Conservation (phyloP, 352 stramenopile species). For the Plasmopara halstedii region DNA sequence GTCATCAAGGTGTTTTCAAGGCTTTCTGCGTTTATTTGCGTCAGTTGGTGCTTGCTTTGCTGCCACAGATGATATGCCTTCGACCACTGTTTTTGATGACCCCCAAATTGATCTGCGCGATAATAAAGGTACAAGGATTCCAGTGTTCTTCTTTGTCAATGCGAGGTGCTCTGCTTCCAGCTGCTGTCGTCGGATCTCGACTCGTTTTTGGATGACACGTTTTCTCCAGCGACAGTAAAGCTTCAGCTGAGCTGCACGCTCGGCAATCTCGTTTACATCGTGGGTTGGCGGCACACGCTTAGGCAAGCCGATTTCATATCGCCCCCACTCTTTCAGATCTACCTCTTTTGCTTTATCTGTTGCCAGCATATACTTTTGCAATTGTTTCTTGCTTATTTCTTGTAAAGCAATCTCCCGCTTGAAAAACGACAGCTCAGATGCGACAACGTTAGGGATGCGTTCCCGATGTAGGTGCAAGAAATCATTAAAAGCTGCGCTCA, state of each 20-base stretch:
- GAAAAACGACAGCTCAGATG: constrained; percentile 49
- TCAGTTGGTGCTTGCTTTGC: background rate
- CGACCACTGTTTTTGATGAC: constrained; percentile 19
- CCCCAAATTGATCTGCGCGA: constrained; percentile 8
- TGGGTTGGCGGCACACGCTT: constrained; percentile 29
- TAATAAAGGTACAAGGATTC: background rate
- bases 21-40: constrained; percentile 1
- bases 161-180: constrained; percentile 24
- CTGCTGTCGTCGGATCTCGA: constrained; percentile 31
- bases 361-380: constrained; percentile 66
- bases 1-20: background rate
- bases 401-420: constrained; percentile 45
- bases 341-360: constrained; percentile 46
- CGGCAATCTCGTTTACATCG: constrained; percentile 40
- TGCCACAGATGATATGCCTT: background rate
- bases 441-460: constrained; percentile 26
- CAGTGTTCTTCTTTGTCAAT: constrained; percentile 20
- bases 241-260: constrained; percentile 42
- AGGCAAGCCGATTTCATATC: constrained; percentile 44
- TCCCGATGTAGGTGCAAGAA: constrained; percentile 44
- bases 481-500: constrained; percentile 26
- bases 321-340: constrained; percentile 55
- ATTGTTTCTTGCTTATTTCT: constrained; percentile 46
- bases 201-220: constrained; percentile 28
- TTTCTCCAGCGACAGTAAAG: constrained; percentile 49